Evolutionary conservation across 1,284 basidiomycete genomes (phyloP).

Genomic region (Pseudozyma flocculosa): DNA sequence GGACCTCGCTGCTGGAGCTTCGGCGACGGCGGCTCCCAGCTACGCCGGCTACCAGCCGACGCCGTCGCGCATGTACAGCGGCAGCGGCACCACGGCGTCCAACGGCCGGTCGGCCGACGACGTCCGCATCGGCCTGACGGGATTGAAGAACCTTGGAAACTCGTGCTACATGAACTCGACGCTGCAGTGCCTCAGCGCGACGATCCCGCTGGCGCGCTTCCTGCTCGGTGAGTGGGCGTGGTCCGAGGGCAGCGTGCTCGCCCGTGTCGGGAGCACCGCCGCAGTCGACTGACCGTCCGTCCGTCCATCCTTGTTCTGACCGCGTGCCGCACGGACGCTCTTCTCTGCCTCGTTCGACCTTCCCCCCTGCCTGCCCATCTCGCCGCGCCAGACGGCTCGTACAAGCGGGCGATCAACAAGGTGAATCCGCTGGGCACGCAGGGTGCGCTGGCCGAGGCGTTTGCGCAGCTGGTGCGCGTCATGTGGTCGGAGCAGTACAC

Average conservation of each 20-base stretch:
- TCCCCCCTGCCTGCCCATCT: neutral
- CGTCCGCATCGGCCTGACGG: slow-evolving; percentile 52
- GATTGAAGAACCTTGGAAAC: slow-evolving; percentile 56
- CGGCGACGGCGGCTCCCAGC: slow-evolving; percentile 17
- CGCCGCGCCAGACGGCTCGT: slow-evolving; percentile 65
- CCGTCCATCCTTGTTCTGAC: too few species aligned
- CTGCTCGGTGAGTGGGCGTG: slow-evolving; percentile 23
- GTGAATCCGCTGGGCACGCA: slow-evolving; percentile 85
- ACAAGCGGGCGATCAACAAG: slow-evolving; percentile 83
- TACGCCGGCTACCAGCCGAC: slow-evolving; percentile 22
- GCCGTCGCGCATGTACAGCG: slow-evolving; percentile 22
- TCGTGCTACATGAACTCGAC: slow-evolving; percentile 58
- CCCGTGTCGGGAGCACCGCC: too few species aligned
- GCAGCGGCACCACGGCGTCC: slow-evolving; percentile 1
- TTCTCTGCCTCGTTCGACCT: too few species aligned
- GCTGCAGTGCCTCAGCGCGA: slow-evolving; percentile 55
- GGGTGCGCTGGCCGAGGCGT: slow-evolving; percentile 78
- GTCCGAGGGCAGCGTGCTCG: neutral
- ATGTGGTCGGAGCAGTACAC: slow-evolving; percentile 86
- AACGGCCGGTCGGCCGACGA: slow-evolving; percentile 20
- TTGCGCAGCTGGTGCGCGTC: slow-evolving; percentile 78
- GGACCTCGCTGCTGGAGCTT: too few species aligned
- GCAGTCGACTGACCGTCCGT: too few species aligned
- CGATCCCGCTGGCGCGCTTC: slow-evolving; percentile 50
- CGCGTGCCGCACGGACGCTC: too few species aligned